A percentile compares a stretch with the other conserved stretches of the same genome.
Conservation (phyloP, 2,329 filamentous ascomycete genomes). For the Hypomyces perniciosus region DNA sequence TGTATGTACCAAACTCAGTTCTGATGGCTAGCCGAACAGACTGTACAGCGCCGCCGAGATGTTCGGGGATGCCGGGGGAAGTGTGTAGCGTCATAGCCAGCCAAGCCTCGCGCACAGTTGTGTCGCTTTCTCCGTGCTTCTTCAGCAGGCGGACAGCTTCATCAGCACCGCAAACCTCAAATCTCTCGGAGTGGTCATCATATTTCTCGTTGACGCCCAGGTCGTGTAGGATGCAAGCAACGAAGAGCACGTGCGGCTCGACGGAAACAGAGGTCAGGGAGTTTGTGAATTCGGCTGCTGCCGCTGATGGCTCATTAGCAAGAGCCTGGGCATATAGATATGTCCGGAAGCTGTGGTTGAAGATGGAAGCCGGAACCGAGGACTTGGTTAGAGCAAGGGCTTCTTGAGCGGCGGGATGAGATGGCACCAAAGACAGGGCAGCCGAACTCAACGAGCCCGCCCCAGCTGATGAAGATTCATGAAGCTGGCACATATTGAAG, state of each 20-base stretch:
- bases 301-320: not conserved
- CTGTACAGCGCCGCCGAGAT: constrained; percentile 5
- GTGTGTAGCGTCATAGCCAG: constrained; percentile 9
- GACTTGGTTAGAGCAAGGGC: constrained; percentile 6
- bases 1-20: not conserved
- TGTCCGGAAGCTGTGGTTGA: constrained; percentile 9
- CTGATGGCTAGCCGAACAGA: constrained; percentile 5
- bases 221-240: constrained; percentile 10
- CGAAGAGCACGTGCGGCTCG: constrained; percentile 9
- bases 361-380: constrained; percentile 2
- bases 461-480: not conserved
- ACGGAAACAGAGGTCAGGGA: not conserved
- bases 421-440: constrained; percentile 5
- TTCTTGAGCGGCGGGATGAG: constrained; percentile 5
- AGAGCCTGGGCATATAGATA: constrained; percentile 9
- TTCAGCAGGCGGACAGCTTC: constrained; percentile 4
- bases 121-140: constrained; percentile 1
- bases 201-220: constrained; percentile 5
- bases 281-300: not conserved
- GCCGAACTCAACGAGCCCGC: constrained; percentile 1
- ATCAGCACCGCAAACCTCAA: constrained; percentile 2
- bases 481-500: constrained; percentile 2
- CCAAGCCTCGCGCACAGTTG: constrained; percentile 4
- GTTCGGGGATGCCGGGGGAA: constrained; percentile 1
- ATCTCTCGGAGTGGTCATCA: constrained; percentile 5